phyloP scores from a whole-genome alignment of 2,329 filamentous ascomycete species.

The Didymella lethalis region DNA sequence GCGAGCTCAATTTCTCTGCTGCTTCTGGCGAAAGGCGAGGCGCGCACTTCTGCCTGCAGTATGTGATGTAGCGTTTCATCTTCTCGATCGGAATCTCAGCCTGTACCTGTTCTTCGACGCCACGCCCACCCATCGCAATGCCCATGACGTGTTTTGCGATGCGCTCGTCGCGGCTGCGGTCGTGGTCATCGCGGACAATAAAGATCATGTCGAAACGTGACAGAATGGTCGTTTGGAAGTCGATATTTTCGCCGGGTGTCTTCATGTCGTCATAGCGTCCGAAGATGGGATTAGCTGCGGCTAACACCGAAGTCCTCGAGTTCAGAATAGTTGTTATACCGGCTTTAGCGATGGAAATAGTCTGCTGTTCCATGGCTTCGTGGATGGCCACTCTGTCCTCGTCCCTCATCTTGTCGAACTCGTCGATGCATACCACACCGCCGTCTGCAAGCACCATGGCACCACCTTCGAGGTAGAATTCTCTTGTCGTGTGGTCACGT shows the following conservation, averaged over 20 bases:
- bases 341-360: conserved; percentile 97
- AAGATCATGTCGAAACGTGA: conserved; percentile 99
- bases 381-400: conserved; percentile 98
- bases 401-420: conserved; percentile 99
- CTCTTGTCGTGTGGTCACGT: conserved; percentile 86
- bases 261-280: conserved; percentile 98
- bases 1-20: conserved; percentile 92
- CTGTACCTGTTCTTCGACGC: conserved; percentile 81
- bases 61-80: conserved; percentile 96
- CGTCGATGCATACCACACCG: conserved; percentile 97
- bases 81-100: conserved; percentile 93
- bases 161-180: conserved; percentile 84
- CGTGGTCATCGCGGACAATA: conserved; percentile 95
- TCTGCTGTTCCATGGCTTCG: conserved; percentile 99
- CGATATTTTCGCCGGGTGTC: conserved; percentile 96
- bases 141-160: conserved; percentile 98
- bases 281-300: conserved; percentile 96
- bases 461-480: conserved; percentile 97
- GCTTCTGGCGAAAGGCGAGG: conserved; percentile 89
- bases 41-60: conserved; percentile 94
- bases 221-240: conserved; percentile 97
- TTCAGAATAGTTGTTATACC: conserved; percentile 99
- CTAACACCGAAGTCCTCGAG: conserved; percentile 90
- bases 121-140: conserved; percentile 91
- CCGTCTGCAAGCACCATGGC: conserved; percentile 98